Conservation (phyloP, 352 stramenopile genomes). For the Porosira glacialis region DNA sequence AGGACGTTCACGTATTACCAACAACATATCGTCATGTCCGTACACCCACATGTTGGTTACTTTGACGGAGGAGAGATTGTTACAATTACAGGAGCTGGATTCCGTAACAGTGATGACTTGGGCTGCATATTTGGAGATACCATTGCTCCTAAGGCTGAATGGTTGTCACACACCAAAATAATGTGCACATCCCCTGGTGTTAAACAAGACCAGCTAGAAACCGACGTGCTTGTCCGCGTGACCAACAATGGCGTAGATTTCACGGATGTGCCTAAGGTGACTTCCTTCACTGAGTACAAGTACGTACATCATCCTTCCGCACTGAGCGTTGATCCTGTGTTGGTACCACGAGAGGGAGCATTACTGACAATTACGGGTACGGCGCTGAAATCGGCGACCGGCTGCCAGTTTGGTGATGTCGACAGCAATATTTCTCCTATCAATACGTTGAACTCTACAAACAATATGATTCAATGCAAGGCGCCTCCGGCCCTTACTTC, state of each 20-base stretch:
- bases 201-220: not conserved
- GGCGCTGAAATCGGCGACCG: constrained; percentile 21
- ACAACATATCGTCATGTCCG: constrained; percentile 19
- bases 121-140: constrained; percentile 45
- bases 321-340: constrained; percentile 30
- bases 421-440: constrained; percentile 33
- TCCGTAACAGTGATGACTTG: constrained; percentile 37
- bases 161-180: constrained; percentile 37
- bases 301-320: constrained; percentile 47
- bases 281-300: constrained; percentile 15
- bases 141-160: constrained; percentile 22
- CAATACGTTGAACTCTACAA: constrained; percentile 35
- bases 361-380: constrained; percentile 53
- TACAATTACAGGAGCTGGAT: constrained; percentile 34
- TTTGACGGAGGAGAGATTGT: constrained; percentile 56
- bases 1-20: constrained; percentile 51
- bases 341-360: constrained; percentile 37
- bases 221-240: constrained; percentile 27
- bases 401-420: constrained; percentile 48
- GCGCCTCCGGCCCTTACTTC: constrained; percentile 26
- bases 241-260: constrained; percentile 64
- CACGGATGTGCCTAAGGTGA: constrained; percentile 2
- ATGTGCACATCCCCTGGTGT: constrained; percentile 35
- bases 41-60: constrained; percentile 47
- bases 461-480: constrained; percentile 36